Evolutionary conservation across 805 yeast species (phyloP).

Genomic region (Saccharomyces mikatae): DNA sequence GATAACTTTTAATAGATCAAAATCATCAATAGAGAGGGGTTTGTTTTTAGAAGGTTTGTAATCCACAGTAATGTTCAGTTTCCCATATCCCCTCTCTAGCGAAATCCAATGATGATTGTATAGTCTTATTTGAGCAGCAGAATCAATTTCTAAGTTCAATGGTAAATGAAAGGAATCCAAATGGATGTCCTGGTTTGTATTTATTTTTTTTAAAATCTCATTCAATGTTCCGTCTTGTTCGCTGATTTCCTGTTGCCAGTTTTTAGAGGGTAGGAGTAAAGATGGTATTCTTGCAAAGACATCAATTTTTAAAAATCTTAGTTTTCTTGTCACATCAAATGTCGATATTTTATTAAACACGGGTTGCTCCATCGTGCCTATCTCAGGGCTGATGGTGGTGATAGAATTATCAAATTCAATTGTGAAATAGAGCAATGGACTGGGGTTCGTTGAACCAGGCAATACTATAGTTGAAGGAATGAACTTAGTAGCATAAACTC

Average conservation of each 20-base stretch:
- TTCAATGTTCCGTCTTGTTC: constrained; percentile 17
- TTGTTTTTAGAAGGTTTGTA: constrained; percentile 57
- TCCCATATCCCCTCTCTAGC: constrained; percentile 36
- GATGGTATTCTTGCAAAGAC: constrained; percentile 71
- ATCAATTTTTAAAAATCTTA: constrained; percentile 58
- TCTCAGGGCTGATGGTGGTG: constrained; percentile 73
- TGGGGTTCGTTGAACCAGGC: constrained; percentile 46
- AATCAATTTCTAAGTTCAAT: constrained; percentile 41
- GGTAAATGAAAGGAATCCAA: constrained; percentile 62
- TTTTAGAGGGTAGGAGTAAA: constrained; percentile 40
- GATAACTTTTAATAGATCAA: constrained; percentile 83
- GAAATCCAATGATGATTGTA: constrained; percentile 54
- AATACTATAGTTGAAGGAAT: constrained; percentile 47
- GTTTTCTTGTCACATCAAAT: constrained; percentile 69
- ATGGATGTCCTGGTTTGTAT: constrained; percentile 52
- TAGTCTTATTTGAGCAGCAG: constrained; percentile 44
- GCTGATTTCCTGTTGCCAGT: constrained; percentile 21
- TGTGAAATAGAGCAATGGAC: constrained; percentile 74
- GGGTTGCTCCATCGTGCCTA: constrained; percentile 68
- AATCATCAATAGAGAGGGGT: constrained; percentile 77
- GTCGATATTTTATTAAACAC: constrained; percentile 82
- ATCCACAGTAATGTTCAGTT: constrained; percentile 53
- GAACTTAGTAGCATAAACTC: constrained; percentile 21
- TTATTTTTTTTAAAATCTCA: constrained; percentile 26
- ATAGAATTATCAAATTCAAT: constrained; percentile 92